Evolutionary conservation across 2,329 filamentous ascomycete genomes (phyloP), one percentile per base, ranked within the genome.

Genomic region (Pseudocercospora macadamiae): DNA sequence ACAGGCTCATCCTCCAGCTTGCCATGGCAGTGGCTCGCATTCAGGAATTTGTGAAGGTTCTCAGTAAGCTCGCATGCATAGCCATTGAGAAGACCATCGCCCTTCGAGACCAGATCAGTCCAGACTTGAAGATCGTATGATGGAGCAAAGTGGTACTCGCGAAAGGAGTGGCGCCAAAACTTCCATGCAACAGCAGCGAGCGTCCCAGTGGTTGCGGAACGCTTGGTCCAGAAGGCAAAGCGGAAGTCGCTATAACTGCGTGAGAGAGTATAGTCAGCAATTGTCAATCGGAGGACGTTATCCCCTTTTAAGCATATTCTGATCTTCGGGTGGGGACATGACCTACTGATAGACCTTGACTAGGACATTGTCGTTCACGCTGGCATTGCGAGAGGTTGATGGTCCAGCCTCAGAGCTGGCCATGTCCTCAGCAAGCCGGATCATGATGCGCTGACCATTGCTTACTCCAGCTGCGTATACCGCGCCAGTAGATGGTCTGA

Each of bases 171-270:
- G n/a, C 66, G 59, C 70, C 68, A 72, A 55, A 64, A 64, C 39
- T 67, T 70, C 59, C 66, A 69, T 7, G 67, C 8, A 14, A 72
- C 57, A 10, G 64, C 64, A 1, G 48, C 63, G 16, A 68, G 25
- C 2, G 67, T 63, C 16, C 47, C 32, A 26, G 19, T 25, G 5
- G 64, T 68, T 9, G 66, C 68, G 10, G 60, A 32, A 16, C 61
- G 63, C 8, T 64, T 57, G 3, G 63, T 53, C 71, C 70, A 73
- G 51, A 66, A 73, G 2, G 57, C 60, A 39, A 69, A 69, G 1
- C 25, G 18, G 14, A 64, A 19, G 1, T 16, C n/a, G n/a, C n/a
- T n/a, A n/a, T n/a, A n/a, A n/a, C n/a, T n/a, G n/a, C n/a, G n/a
- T n/a, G n/a, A n/a, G n/a, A n/a, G n/a, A n/a, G n/a, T n/a, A n/a